Percentiles rank a stretch among this genome's conserved stretches.
Evolutionary conservation across 2,329 filamentous ascomycete genomes (phyloP).

Genomic region (Colletotrichum brevisporum): DNA sequence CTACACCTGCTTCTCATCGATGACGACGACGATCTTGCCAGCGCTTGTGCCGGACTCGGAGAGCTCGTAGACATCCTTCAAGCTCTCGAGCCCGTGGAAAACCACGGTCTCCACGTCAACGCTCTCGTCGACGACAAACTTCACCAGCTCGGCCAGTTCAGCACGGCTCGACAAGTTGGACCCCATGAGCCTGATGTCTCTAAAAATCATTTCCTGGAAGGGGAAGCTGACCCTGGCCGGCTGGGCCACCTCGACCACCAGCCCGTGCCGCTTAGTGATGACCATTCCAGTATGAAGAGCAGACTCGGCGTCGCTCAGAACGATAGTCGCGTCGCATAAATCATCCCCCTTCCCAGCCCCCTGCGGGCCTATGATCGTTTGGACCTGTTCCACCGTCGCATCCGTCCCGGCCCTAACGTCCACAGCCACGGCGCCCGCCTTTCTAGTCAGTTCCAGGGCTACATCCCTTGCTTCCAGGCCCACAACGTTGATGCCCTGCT

Average conservation of each 20-base stretch:
- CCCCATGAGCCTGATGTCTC: slow-evolving; percentile 66
- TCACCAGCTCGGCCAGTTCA: slow-evolving; percentile 63
- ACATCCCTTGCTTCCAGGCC: slow-evolving; percentile 77
- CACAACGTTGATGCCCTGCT: slow-evolving; percentile 82
- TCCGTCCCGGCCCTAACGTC: slow-evolving; percentile 66
- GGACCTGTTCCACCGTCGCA: slow-evolving; percentile 61
- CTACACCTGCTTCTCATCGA: slow-evolving; percentile 59
- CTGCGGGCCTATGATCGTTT: slow-evolving; percentile 56
- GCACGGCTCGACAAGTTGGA: slow-evolving; percentile 57
- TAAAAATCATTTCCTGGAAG: slow-evolving; percentile 64
- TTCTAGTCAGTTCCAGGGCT: slow-evolving; percentile 61
- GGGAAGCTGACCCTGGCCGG: slow-evolving; percentile 53
- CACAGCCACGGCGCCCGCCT: slow-evolving; percentile 64
- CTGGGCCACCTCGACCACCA: slow-evolving; percentile 71
- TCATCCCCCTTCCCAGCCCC: slow-evolving; percentile 57
- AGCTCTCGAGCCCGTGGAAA: slow-evolving; percentile 68
- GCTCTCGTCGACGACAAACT: slow-evolving; percentile 58
- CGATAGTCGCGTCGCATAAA: slow-evolving; percentile 61
- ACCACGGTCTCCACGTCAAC: slow-evolving; percentile 65
- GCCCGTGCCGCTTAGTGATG: slow-evolving; percentile 71
- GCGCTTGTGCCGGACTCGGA: slow-evolving; percentile 66
- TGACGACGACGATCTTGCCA: slow-evolving; percentile 68
- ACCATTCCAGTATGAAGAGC: slow-evolving; percentile 66
- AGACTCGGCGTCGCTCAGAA: slow-evolving; percentile 63
- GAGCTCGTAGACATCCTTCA: slow-evolving; percentile 62